Base-by-base conservation (phyloP, 441 rosid genomes). In the Adansonia rubrostipa region DNA sequence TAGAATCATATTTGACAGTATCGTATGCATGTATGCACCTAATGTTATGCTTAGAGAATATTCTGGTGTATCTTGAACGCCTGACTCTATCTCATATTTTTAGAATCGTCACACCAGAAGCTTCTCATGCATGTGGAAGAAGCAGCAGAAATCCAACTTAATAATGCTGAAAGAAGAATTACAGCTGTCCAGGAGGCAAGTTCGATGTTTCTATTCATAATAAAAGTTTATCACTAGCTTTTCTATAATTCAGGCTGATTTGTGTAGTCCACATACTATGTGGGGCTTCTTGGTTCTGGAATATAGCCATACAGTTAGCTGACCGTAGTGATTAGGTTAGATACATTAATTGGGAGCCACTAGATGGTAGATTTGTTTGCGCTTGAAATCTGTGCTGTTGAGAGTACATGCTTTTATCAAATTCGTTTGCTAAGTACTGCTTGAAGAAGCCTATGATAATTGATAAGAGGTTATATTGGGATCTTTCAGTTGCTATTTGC, bases 101-200 rank as follows among this genome's bases (percentile, higher is more conserved):
- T 95, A 94, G 99, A 85, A 85, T 83, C 86, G 42, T 83, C 92
- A 24, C 92, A 92, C 82, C 88, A 87, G 78, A 92, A 89, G 84
- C 91, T 92, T 77, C 76, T 91, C 36, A 61, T 83, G 77, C 85
- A 92, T 51, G 88, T 80, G 64, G 95, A 93, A 89, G 92, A 89
- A 85, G 87, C 88, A 19, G 85, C 89, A 10, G 86, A 86, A 85
- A 83, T 80, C 74, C 87, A 88, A 76, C 87, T 96, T 77, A 85
- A 76, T 28, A 86, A 86, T 73, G 98, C 98, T 62, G 85, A 87
- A 65, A 90, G 86, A 76, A 89, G 92, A 86, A 86, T 94, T 57
- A 71, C 82, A 40, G 84, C 88, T 1, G 89, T 93, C 71, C 85
- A 91, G 40, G 82, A 92, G 96, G 99, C 87, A 93, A 87, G 93